These are phyloP conservation scores for Trichoderma sp. DNA, from an alignment of 2,329 filamentous ascomycete species.

Conservation along the genomic window DNA sequence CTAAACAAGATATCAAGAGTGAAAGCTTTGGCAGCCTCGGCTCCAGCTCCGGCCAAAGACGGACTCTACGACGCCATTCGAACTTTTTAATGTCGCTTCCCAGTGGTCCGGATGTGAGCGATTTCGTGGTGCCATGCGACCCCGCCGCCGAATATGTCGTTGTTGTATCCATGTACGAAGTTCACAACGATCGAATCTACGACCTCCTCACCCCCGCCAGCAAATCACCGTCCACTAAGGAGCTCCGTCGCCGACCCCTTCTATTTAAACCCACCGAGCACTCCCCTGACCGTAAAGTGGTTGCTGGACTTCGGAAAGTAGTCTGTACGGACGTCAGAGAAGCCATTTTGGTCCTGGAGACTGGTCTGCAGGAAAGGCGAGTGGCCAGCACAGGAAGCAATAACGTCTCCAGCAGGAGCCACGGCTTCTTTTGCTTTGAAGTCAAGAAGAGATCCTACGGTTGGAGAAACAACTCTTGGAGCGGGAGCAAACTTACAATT, in stretches of 20 bases:
- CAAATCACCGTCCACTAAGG: conserved; percentile 64
- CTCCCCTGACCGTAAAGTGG: conserved; percentile 89
- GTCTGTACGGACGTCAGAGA: conserved; percentile 81
- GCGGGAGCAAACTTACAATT: conserved; percentile 77
- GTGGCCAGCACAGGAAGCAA: conserved; percentile 93
- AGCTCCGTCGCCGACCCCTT: conserved; percentile 73
- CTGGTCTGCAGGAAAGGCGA: conserved; percentile 80
- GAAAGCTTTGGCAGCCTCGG: conserved; percentile 46
- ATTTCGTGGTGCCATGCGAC: conserved; percentile 61
- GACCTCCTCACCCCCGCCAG: conserved; percentile 75
- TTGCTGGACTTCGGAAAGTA: conserved; percentile 87
- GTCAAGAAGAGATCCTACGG: conserved; percentile 72
- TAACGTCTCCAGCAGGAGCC: conserved; percentile 86
- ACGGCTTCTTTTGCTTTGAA: conserved; percentile 95
- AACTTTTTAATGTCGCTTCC: conserved; percentile 63
- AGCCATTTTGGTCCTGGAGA: conserved; percentile 85
- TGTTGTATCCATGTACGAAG: conserved; percentile 96
- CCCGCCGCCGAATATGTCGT: conserved; percentile 79
- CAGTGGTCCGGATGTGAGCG: conserved; percentile 71
- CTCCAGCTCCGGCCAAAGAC: conserved; percentile 59
- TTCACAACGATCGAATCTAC: conserved; percentile 98
- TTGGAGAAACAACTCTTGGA: conserved; percentile 62
- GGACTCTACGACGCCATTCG: conserved; percentile 61
- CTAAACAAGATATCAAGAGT: conserved; percentile 54
- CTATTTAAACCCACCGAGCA: conserved; percentile 90